Conservation (phyloP, 1,284 basidiomycete genomes). For the Cutaneotrichosporon dermatis region DNA sequence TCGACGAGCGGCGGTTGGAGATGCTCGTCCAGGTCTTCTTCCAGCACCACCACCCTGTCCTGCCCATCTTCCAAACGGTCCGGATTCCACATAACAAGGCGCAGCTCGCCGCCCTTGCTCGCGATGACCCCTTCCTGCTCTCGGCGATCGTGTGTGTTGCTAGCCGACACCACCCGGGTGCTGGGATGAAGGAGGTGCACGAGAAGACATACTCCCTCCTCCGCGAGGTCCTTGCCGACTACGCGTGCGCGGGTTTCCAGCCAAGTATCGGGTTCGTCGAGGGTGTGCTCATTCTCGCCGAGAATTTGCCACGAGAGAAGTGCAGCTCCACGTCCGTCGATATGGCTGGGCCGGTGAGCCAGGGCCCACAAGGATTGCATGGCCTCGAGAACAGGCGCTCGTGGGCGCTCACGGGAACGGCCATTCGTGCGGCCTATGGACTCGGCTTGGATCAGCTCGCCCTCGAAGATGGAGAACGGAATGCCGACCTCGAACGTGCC, state of each 20-base stretch:
- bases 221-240: slow-evolving; percentile 39
- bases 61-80: slow-evolving; percentile 49
- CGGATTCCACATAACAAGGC: slow-evolving; percentile 43
- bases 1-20: slow-evolving; percentile 35
- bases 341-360: slow-evolving; percentile 25
- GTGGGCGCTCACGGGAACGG: slow-evolving; percentile 50
- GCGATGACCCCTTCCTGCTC: slow-evolving; percentile 46
- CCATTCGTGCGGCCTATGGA: slow-evolving; percentile 45
- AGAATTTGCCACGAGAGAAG: slow-evolving; percentile 37
- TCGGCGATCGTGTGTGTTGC: slow-evolving; percentile 47
- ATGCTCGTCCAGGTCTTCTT: slow-evolving; percentile 44
- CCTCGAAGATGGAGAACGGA: slow-evolving; percentile 36
- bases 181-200: slow-evolving; percentile 32
- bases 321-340: slow-evolving; percentile 7
- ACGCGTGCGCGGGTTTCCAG: slow-evolving; percentile 44
- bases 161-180: slow-evolving; percentile 39
- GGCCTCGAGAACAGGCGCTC: slow-evolving; percentile 46
- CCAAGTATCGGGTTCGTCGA: slow-evolving; percentile 49
- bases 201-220: slow-evolving; percentile 37
- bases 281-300: slow-evolving; percentile 48
- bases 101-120: slow-evolving; percentile 38
- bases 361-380: slow-evolving; percentile 31
- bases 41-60: slow-evolving; percentile 43
- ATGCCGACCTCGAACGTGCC: slow-evolving; percentile 44
- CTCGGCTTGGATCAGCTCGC: slow-evolving; percentile 45